Evolutionary conservation across 345 rosid genomes (phyloP), one percentile per base, ranked within the genome.

Genomic region (Melaleuca quinquenervia): DNA sequence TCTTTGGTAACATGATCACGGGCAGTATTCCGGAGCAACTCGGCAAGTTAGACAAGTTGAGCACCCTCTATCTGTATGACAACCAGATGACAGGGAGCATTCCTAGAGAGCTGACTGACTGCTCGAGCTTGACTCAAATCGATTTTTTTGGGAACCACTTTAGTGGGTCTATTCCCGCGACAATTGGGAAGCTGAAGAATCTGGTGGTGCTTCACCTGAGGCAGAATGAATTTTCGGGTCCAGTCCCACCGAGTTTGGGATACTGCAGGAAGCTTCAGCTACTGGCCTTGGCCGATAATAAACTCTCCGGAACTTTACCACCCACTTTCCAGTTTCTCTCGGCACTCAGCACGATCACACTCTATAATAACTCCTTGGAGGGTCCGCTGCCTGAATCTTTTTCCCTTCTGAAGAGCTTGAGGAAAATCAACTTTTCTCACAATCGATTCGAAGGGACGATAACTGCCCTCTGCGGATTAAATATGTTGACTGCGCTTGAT

Each of bases 141-240:
- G 99, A 96, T 90, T 91, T 94, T 87, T 95, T 88, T 26, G 96
- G 97, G 16, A 96, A 96, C 89, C 94, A 89, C 64, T 91, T 96
- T 51, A 88, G 89, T 5, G 99, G 99, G 44, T 86, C 91, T 50
- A 93, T 96, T 88, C 98, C 98, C 84, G 88, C 90, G 26, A 92
- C 92, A 1, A 91, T 96, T 14, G 99, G 98, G 62, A 92, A 92
- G 82, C 93, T 96, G 11, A 91, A 90, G 87, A 89, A 93, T 54
- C 95, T 96, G 16, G 90, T 89, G 75, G 74, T 91, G 82, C 96
- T 96, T 90, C 98, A 96, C 36, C 87, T 95, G 88, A 94, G 99
- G 90, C 94, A 94, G 93, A 96, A 96, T 90, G 94, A 93, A 52
- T 86, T 96, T 86, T 89, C 91, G 3, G 98, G 99, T 89, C 91